These are phyloP conservation scores for Ceratocystis smalleyi DNA, from an alignment of 2,329 filamentous ascomycete species.

Conservation along the genomic window DNA sequence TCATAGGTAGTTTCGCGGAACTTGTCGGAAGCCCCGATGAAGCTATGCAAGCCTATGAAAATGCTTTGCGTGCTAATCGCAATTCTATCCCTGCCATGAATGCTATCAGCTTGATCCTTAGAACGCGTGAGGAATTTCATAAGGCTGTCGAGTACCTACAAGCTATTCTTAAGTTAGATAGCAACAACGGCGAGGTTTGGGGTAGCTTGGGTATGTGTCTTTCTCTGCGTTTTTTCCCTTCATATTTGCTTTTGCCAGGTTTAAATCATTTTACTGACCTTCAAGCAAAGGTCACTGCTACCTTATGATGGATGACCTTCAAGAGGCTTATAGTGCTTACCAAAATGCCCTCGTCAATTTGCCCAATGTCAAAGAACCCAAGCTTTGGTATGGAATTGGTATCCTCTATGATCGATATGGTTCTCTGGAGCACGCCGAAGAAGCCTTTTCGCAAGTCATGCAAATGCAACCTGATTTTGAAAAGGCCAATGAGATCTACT, in stretches of 20 bases:
- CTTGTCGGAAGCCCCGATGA: conserved; percentile 77
- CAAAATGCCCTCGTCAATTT: conserved; percentile 90
- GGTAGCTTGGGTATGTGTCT: conserved; percentile 62
- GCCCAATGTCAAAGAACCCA: conserved; percentile 70
- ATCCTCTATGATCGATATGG: conserved; percentile 95
- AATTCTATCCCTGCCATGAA: conserved; percentile 88
- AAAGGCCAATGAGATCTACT: conserved; percentile 98
- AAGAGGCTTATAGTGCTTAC: conserved; percentile 92
- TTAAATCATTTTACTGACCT: not conserved
- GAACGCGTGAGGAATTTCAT: conserved; percentile 82
- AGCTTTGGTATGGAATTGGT: conserved; percentile 96
- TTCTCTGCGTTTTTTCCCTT: not conserved
- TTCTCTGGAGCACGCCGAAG: conserved; percentile 89
- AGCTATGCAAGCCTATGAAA: conserved; percentile 79
- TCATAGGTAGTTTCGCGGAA: conserved; percentile 66
- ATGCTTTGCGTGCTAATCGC: conserved; percentile 71
- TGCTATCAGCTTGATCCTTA: conserved; percentile 78
- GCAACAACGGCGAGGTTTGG: conserved; percentile 87
- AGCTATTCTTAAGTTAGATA: conserved; percentile 78
- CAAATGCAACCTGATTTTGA: conserved; percentile 95
- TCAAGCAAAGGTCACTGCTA: conserved; percentile 68
- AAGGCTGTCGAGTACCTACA: conserved; percentile 89
- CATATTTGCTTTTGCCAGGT: conserved; percentile 28
- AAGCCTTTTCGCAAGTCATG: conserved; percentile 98
- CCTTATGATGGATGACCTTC: conserved; percentile 95